These are phyloP conservation scores for Diplodia scrobiculata DNA, from an alignment of 2,329 filamentous ascomycete genomes.

Conservation along the genomic window DNA sequence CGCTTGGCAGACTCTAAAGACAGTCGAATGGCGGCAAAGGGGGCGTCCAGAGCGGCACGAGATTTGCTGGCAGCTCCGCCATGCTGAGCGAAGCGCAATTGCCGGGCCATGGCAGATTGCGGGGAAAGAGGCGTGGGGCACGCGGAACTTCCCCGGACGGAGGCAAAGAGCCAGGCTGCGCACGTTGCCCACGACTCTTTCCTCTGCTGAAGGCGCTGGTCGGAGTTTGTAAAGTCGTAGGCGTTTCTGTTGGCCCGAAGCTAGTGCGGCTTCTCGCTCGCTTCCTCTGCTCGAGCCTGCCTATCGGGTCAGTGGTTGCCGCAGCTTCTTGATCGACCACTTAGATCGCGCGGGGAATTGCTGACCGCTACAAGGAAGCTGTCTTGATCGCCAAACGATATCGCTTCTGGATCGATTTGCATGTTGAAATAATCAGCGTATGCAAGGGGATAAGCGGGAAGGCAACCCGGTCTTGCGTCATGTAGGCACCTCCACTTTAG, in stretches of 20 bases:
- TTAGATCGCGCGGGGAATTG: background rate
- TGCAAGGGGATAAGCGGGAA: background rate
- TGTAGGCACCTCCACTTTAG: background rate
- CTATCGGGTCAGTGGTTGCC: background rate
- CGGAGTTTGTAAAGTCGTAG: background rate
- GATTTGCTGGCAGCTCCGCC: slow-evolving; percentile 5
- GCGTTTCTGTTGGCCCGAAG: background rate
- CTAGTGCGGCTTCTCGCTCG: background rate
- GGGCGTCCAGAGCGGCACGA: background rate
- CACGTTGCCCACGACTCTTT: background rate
- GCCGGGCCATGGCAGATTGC: slow-evolving; percentile 2
- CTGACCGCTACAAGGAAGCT: background rate
- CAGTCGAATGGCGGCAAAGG: background rate
- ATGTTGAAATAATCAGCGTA: background rate
- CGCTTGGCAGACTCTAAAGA: background rate
- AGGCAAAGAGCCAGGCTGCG: background rate
- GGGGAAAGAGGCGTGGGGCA: slow-evolving; percentile 13
- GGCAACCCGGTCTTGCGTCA: background rate
- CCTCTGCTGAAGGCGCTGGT: no score
- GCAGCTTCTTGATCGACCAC: background rate
- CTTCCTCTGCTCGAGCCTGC: background rate
- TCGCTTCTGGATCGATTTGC: background rate
- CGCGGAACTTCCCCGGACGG: slow-evolving; percentile 1
- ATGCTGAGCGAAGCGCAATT: background rate
- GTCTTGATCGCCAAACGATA: background rate